Conservation (phyloP, 768 basidiomycete genomes). For the Tremella yokohamensis region DNA sequence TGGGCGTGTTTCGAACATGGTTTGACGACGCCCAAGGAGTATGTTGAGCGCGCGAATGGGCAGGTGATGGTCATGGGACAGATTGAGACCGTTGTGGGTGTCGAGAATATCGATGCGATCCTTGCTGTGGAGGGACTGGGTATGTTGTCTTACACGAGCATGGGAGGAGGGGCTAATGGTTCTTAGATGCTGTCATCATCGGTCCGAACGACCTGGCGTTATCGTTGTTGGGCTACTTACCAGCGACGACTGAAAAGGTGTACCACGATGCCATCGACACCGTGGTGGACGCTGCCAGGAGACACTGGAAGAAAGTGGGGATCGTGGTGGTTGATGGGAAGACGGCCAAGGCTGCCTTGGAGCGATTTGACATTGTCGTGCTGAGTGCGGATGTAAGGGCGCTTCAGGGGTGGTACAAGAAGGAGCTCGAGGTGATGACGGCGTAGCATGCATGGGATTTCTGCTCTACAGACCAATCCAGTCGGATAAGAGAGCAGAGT, state of each 20-base stretch:
- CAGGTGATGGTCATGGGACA: conserved; percentile 61
- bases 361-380: conserved; percentile 25
- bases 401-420: too few species aligned
- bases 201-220: conserved; percentile 41
- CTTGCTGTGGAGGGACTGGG: conserved; percentile 58
- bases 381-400: conserved; percentile 23
- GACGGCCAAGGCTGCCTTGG: conserved; percentile 13
- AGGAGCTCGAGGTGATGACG: too few species aligned
- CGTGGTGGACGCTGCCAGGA: conserved; percentile 17
- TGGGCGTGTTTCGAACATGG: conserved; percentile 17
- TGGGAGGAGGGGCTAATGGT: too few species aligned
- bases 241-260: conserved; percentile 18
- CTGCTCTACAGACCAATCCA: too few species aligned
- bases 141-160: background rate
- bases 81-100: conserved; percentile 62
- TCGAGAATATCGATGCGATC: conserved; percentile 61
- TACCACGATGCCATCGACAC: conserved; percentile 26
- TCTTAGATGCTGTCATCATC: conserved; percentile 20
- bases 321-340: conserved; percentile 20
- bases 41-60: conserved; percentile 55
- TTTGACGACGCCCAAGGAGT: conserved; percentile 25
- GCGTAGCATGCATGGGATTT: too few species aligned
- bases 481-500: too few species aligned
- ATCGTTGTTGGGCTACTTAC: conserved; percentile 19
- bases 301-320: conserved; percentile 15